phyloP scores from a whole-genome alignment of 176 grass and related monocot genomes.

The Neostapfia colusana region DNA sequence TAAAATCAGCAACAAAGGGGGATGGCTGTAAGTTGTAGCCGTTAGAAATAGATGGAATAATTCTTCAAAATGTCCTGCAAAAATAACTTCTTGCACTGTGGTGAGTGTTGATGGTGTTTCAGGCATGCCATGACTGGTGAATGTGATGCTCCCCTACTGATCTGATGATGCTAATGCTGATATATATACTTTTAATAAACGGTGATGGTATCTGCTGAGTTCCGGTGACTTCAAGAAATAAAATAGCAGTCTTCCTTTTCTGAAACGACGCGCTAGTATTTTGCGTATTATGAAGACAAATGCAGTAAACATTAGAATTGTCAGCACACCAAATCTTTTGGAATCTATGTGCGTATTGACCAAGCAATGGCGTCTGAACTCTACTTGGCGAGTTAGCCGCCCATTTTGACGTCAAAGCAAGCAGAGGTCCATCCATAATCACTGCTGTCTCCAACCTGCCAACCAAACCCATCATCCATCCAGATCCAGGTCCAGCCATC shows the following conservation, averaged over 20 bases:
- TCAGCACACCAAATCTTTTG: not conserved
- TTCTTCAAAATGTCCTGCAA: slow-evolving; percentile 16
- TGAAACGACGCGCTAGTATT: not conserved
- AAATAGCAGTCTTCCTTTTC: not conserved
- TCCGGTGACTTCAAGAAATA: not conserved
- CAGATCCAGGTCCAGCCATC: not conserved
- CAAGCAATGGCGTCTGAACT: slow-evolving; percentile 9
- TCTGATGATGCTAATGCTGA: not conserved
- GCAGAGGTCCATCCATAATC: not conserved
- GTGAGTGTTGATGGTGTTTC: not conserved
- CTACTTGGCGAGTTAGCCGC: slow-evolving; percentile 7
- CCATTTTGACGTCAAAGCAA: slow-evolving; percentile 28
- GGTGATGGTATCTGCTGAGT: not conserved
- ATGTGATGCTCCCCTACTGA: not conserved
- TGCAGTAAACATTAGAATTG: not conserved
- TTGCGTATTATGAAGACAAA: not conserved
- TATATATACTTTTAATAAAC: not conserved
- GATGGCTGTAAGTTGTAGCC: slow-evolving; percentile 25
- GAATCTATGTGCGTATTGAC: slow-evolving; percentile 1
- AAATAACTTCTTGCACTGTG: slow-evolving; percentile 1
- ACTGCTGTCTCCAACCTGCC: slow-evolving; percentile 35
- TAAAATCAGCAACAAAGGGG: slow-evolving; percentile 32
- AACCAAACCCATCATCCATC: slow-evolving; percentile 1
- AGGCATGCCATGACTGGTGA: not conserved
- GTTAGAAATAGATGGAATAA: slow-evolving; percentile 38